phyloP scores from a whole-genome alignment of 1,284 basidiomycete genomes.

The Puccinia novopanici region DNA sequence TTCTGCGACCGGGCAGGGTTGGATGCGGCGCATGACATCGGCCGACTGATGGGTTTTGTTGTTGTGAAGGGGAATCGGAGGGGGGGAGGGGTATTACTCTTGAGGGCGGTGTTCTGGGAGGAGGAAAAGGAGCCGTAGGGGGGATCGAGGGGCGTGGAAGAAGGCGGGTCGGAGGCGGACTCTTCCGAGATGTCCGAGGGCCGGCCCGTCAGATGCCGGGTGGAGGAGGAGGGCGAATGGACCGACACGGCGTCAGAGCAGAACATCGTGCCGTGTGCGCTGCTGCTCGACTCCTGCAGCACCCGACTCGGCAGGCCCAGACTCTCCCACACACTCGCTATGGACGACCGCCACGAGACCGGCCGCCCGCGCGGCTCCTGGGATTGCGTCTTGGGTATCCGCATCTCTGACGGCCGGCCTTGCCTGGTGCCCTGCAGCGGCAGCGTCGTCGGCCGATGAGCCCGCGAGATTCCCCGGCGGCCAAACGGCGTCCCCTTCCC shows the following conservation, averaged over 20 bases:
- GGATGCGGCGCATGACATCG: too few relatives aligned
- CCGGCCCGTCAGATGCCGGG: neutral
- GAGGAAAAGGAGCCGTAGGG: neutral
- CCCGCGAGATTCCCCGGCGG: conserved; percentile 4
- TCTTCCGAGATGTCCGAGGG: conserved; percentile 18
- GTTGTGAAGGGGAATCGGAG: too few relatives aligned
- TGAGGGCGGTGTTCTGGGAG: neutral
- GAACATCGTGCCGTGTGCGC: neutral
- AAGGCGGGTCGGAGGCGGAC: neutral
- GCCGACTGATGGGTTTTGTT: too few relatives aligned
- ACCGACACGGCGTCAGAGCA: neutral
- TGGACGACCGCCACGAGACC: conserved; percentile 42
- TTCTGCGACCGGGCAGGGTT: too few relatives aligned
- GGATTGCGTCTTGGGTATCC: neutral
- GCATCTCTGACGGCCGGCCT: neutral
- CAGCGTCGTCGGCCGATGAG: neutral
- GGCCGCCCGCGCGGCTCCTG: conserved; percentile 4
- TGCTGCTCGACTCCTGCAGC: conserved; percentile 6
- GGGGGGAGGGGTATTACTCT: neutral
- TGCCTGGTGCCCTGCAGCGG: neutral
- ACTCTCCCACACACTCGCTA: conserved; percentile 34
- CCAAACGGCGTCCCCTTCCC: neutral
- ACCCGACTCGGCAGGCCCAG: conserved; percentile 36
- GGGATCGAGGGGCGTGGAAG: too few relatives aligned
- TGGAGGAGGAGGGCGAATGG: neutral